Evolutionary conservation across 352 stramenopile species (phyloP).

Genomic region (Pythium dissotocum): DNA sequence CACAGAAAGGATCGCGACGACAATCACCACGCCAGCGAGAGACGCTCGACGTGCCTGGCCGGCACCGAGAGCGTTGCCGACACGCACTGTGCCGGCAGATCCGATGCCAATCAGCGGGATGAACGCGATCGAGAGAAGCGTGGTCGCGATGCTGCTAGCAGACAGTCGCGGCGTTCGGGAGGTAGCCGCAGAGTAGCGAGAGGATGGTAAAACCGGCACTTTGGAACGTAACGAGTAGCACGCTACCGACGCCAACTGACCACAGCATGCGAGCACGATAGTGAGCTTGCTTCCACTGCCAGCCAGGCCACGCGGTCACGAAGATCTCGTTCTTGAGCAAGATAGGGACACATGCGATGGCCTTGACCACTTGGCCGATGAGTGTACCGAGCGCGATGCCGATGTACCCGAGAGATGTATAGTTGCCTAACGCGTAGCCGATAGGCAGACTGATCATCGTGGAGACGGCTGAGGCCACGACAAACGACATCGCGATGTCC

Average conservation of each 20-base stretch:
- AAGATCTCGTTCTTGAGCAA: constrained; percentile 38
- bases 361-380: constrained; percentile 32
- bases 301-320: constrained; percentile 31
- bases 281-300: constrained; percentile 23
- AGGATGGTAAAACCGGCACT: constrained; percentile 48
- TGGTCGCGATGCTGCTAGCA: constrained; percentile 55
- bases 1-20: constrained; percentile 35
- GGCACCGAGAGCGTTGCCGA: constrained; percentile 60
- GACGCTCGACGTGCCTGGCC: constrained; percentile 44
- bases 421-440: constrained; percentile 39
- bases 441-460: constrained; percentile 23
- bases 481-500: constrained; percentile 39
- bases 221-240: constrained; percentile 54
- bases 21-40: constrained; percentile 24
- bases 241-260: constrained; percentile 38
- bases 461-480: constrained; percentile 27
- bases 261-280: constrained; percentile 4
- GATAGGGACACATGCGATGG: constrained; percentile 33
- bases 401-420: constrained; percentile 40
- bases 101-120: constrained; percentile 53
- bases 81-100: constrained; percentile 49
- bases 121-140: constrained; percentile 44
- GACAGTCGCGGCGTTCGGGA: constrained; percentile 50
- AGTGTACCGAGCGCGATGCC: constrained; percentile 35
- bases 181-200: constrained; percentile 48